These are phyloP conservation scores for Spathaspora gorwiae DNA, from an alignment of 805 yeast species.

Conservation along the genomic window DNA sequence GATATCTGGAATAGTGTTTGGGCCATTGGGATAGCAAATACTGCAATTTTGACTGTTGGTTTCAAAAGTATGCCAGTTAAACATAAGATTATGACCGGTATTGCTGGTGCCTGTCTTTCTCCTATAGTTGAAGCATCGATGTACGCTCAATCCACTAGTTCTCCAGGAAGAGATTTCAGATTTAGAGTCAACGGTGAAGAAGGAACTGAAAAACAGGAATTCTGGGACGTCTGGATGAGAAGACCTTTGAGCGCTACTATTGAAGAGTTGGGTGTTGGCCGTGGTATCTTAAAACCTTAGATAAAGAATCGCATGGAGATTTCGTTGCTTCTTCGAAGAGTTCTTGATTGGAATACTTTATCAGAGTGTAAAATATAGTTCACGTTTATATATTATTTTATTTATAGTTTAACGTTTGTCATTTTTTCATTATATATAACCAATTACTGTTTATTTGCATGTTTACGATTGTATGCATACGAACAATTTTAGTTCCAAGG, in stretches of 20 bases:
- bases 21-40: slow-evolving; percentile 53
- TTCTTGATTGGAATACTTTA: background rate
- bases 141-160: slow-evolving; percentile 39
- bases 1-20: slow-evolving; percentile 63
- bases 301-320: background rate
- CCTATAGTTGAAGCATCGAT: slow-evolving; percentile 35
- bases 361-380: background rate
- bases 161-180: slow-evolving; percentile 34
- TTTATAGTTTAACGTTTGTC: background rate
- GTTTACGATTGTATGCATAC: too few relatives aligned
- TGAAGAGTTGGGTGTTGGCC: slow-evolving; percentile 66
- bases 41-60: slow-evolving; percentile 42
- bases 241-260: slow-evolving; percentile 78
- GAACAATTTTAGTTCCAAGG: too few relatives aligned
- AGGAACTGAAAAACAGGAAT: slow-evolving; percentile 43
- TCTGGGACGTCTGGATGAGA: slow-evolving; percentile 80
- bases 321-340: too few relatives aligned
- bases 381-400: background rate
- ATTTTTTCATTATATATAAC: too few relatives aligned
- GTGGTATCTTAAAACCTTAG: slow-evolving; percentile 48
- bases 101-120: slow-evolving; percentile 35
- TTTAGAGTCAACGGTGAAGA: slow-evolving; percentile 37
- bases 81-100: slow-evolving; percentile 38
- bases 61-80: slow-evolving; percentile 38
- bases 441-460: too few relatives aligned